Base-by-base conservation (phyloP, 1,284 basidiomycete genomes). In the Naganishia sp. region DNA sequence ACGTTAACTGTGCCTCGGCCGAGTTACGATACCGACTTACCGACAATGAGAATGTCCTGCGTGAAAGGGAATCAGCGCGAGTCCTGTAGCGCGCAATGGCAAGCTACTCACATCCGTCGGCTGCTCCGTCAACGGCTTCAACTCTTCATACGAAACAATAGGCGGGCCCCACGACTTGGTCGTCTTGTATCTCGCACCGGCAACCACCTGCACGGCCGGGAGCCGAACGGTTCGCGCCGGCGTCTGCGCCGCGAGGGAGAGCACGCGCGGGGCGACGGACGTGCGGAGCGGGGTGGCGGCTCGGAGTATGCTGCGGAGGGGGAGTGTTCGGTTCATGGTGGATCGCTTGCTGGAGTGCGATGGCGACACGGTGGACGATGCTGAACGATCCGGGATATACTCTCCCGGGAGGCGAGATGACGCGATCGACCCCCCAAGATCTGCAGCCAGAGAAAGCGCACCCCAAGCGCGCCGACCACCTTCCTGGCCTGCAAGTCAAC, bases 121-220 rank as follows among this genome's bases (percentile, higher is more conserved):
- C 72, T 86, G 87, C 73, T 87, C 79, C 0, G 92, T 92, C 71
- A 86, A 86, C 1, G 88, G 87, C 79, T 96, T 91, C 56, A 99
- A 82, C 71, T 94, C 87, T 42, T 89, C 87, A 76, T 96, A 98
- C 0, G 84, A 83, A 61, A 97, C 81, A 36, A 86, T 81, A 43
- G 84, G 86, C 23, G 85, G 83, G 71, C 84, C 84, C 90, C 90
- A 90, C 70, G 60, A 31, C 43, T 55, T 63, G 43, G 57, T 66
- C 28, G 57, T 59, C 53, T 66, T 66, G 59, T 55, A 63, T 9
- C 59, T 50, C 13, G 50, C 48, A 4, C 39, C 57, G 31, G 21
- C 57, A 15, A 15, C 21, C 21, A 21, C 36, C 36, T 28, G 23
- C 25, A 31, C 23, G 31, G 59, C 23, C 25, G 59, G n/a, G 25